Percentiles rank a stretch among this genome's conserved stretches.
Conservation (phyloP, 2,329 filamentous ascomycete genomes). For the Coleophoma eucalyptorum region DNA sequence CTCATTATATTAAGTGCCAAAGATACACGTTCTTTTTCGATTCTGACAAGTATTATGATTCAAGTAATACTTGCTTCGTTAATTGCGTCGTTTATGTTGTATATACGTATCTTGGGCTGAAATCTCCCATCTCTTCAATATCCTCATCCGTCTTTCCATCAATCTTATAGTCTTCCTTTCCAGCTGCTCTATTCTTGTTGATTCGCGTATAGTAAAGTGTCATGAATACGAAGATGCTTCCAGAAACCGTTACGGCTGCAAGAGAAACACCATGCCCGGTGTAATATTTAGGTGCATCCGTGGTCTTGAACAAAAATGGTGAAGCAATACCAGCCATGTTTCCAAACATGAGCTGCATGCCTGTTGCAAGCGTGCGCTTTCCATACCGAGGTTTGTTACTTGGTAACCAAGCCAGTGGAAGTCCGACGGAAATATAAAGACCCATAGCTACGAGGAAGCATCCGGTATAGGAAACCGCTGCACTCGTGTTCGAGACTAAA, state of each 20-base stretch:
- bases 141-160: conserved; percentile 37
- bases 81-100: conserved; percentile 8
- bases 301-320: background rate
- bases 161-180: conserved; percentile 34
- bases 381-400: conserved; percentile 57
- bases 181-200: conserved; percentile 32
- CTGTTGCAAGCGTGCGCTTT: conserved; percentile 55
- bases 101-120: conserved; percentile 28
- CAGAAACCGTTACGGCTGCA: background rate
- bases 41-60: too few relatives aligned
- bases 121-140: conserved; percentile 38
- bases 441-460: conserved; percentile 59
- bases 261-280: background rate
- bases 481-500: conserved; percentile 44
- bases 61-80: too few relatives aligned
- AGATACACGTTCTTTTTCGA: too few relatives aligned
- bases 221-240: background rate
- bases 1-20: too few relatives aligned
- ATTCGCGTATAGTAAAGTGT: conserved; percentile 23
- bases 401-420: conserved; percentile 33
- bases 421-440: conserved; percentile 39
- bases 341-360: conserved; percentile 54
- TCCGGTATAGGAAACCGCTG: conserved; percentile 55
- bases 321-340: conserved; percentile 50
- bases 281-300: background rate